A percentile compares a stretch with the other conserved stretches of the same genome.
Conservation (phyloP, 768 basidiomycete species). For the Amanita rimosa region DNA sequence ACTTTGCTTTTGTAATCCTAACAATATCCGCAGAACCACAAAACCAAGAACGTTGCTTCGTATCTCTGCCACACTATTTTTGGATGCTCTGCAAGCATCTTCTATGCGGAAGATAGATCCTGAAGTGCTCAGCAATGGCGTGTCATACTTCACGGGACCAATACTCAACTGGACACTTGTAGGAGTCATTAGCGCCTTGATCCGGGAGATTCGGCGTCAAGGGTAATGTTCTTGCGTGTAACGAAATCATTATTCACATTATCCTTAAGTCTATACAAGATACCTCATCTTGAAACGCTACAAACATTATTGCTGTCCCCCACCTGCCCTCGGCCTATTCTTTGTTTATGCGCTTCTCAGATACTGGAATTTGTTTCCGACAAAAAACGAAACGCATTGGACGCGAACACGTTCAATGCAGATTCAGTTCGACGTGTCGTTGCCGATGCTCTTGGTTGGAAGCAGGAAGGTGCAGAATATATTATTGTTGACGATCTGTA, state of each 20-base stretch:
- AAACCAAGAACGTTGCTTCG: constrained; percentile 57
- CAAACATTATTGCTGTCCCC: constrained; percentile 55
- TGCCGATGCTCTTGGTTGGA: constrained; percentile 23
- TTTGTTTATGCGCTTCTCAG: constrained; percentile 47
- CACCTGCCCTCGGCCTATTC: constrained; percentile 55
- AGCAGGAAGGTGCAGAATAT: constrained; percentile 21
- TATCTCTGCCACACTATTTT: constrained; percentile 57
- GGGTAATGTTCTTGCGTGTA: constrained; percentile 27
- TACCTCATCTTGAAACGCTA: constrained; percentile 50
- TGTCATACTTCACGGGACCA: constrained; percentile 66
- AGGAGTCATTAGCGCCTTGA: constrained; percentile 54
- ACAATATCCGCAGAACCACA: constrained; percentile 38
- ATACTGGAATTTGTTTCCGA: constrained; percentile 35
- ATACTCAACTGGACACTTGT: constrained; percentile 74
- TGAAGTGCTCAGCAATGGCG: constrained; percentile 61
- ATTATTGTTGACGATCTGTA: background rate
- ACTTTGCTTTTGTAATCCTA: background rate
- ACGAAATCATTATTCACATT: background rate
- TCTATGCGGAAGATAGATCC: constrained; percentile 47
- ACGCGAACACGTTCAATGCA: constrained; percentile 20
- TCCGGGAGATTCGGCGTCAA: constrained; percentile 45
- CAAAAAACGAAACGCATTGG: constrained; percentile 20
- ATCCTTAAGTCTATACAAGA: constrained; percentile 29
- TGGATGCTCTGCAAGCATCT: constrained; percentile 42
- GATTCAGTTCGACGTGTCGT: constrained; percentile 27